Conservation (phyloP, 148 eudicot species). For the Vaccinium myrtillus region DNA sequence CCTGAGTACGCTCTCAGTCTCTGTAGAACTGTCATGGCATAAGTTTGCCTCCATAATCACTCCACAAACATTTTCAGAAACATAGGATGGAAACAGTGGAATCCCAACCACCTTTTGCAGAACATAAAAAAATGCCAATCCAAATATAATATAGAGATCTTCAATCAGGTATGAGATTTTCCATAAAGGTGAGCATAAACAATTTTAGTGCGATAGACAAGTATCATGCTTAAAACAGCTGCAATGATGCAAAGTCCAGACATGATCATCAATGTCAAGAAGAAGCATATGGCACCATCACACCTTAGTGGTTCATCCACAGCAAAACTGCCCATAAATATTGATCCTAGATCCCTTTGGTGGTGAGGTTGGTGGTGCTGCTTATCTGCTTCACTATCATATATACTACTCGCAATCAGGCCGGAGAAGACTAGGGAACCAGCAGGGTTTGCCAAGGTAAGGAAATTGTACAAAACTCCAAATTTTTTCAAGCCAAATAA, state of each 20-base stretch:
- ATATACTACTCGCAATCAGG: conserved; percentile 76
- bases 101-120: neutral
- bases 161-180: conserved; percentile 38
- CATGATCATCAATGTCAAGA: conserved; percentile 71
- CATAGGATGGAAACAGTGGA: neutral
- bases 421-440: conserved; percentile 89
- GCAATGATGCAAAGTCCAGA: conserved; percentile 76
- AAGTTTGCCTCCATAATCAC: conserved; percentile 3
- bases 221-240: conserved; percentile 58
- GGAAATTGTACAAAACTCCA: conserved; percentile 84
- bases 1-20: neutral
- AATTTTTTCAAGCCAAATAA: conserved; percentile 88
- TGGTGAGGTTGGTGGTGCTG: conserved; percentile 39
- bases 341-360: conserved; percentile 13
- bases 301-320: conserved; percentile 64
- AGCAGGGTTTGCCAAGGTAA: conserved; percentile 85
- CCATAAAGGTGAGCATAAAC: conserved; percentile 83
- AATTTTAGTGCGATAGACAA: conserved; percentile 70
- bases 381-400: conserved; percentile 87
- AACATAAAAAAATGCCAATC: neutral
- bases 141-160: neutral
- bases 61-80: neutral
- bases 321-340: conserved; percentile 24
- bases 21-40: neutral
- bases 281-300: conserved; percentile 82